These are phyloP conservation scores for Lactarius tabidus DNA, from an alignment of 768 basidiomycete genomes.

Conservation along the genomic window DNA sequence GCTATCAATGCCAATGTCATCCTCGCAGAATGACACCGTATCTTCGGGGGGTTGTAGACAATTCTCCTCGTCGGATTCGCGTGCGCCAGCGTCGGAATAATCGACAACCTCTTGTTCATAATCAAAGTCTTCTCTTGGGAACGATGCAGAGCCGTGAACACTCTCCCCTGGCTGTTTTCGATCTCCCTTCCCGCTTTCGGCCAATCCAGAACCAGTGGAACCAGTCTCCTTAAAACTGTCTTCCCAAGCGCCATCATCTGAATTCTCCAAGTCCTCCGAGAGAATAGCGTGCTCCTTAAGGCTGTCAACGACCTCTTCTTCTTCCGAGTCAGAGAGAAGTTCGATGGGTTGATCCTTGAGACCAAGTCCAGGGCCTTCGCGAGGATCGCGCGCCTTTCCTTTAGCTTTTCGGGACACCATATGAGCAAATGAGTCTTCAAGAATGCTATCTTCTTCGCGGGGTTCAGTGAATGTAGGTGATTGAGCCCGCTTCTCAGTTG, in stretches of 20 bases:
- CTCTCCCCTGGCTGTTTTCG: constrained; percentile 23
- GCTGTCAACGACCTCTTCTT: constrained; percentile 33
- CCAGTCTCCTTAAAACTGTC: constrained; percentile 22
- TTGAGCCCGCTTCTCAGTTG: constrained; percentile 15
- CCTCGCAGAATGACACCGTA: neutral
- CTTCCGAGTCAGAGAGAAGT: constrained; percentile 37
- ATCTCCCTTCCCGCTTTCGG: constrained; percentile 25
- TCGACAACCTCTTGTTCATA: constrained; percentile 34
- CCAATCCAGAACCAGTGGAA: constrained; percentile 27
- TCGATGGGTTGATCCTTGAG: constrained; percentile 46
- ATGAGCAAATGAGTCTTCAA: constrained; percentile 58
- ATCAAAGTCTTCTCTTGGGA: constrained; percentile 26
- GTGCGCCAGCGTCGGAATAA: constrained; percentile 22
- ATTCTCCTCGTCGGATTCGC: constrained; percentile 20
- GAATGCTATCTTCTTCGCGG: constrained; percentile 32
- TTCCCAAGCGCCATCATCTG: constrained; percentile 41
- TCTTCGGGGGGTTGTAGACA: neutral
- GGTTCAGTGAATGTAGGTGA: constrained; percentile 27
- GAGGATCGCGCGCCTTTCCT: constrained; percentile 59
- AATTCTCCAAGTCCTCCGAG: constrained; percentile 55
- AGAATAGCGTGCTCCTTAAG: constrained; percentile 25
- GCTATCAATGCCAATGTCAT: constrained; percentile 6
- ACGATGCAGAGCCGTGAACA: neutral
- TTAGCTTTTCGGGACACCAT: constrained; percentile 43
- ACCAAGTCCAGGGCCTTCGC: constrained; percentile 54